Base-by-base conservation (phyloP, 2,329 filamentous ascomycete species). In the Cercospora sp. region DNA sequence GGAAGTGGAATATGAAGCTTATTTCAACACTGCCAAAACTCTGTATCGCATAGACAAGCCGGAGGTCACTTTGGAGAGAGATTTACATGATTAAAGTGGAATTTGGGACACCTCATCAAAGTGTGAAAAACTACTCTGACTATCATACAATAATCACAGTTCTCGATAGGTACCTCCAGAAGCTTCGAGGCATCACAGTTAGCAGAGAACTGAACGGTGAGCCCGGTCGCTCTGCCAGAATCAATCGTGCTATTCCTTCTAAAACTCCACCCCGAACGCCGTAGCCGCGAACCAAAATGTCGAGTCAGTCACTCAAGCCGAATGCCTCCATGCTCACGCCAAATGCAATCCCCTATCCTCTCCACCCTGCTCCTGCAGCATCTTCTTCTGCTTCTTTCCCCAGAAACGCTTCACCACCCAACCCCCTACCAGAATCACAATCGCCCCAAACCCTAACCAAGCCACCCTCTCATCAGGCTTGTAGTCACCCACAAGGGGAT, bases 21-120 rank as follows among this genome's bases (percentile, higher is more conserved):
- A 77, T 59, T 76, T 77, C 60, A 76, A 77, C 63, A 71, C 70
- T 13, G 75, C 74, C 10, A 75, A 75, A 60, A 70, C 63, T 26
- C 67, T 77, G n/a, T 76, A 76, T 65, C 62, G 75, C 9, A 75
- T 77, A 60, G 75, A 77, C 66, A 68, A 69, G 68, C 75, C 75
- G 12, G 68, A 72, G 58, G 72, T 74, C 26, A 72, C 68, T 9
- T 42, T 75, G 58, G 68, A 74, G 67, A 57, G 72, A 36, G 74
- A 75, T 60, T 69, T 74, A 63, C 74, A 74, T 53, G 72, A 83
- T 59, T 69, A 42, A 42, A 12, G 48, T 42, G 16, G 1, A 8
- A 42, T 42, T 42, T 42, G 36, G 36, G 16, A 42, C 7, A n/a
- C 36, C 36, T 42, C 6, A 1, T 42, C 5, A 28, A 53, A 23